Evolutionary conservation across 1,284 basidiomycete species (phyloP), one percentile per base, ranked within the genome.

Genomic region (Coniferiporia sulphurascens): DNA sequence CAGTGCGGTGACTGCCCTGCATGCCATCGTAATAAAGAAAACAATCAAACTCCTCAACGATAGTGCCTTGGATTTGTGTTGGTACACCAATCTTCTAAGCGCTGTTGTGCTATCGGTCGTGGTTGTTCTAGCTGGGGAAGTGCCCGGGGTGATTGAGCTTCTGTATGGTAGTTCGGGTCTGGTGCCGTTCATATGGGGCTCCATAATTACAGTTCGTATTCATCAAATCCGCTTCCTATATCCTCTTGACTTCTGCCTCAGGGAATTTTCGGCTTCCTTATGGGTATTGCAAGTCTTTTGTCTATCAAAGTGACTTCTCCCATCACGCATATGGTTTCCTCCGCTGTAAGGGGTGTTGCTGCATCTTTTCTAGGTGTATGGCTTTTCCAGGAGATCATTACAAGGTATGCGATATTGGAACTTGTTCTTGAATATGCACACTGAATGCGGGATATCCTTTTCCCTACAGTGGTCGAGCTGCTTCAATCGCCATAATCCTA

Each of bases 241-340:
- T 38, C 8, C 36, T 27, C 51, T 27, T 49, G 36, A 34, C 55
- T 45, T 15, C 46, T n/a, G 58, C 19, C 19, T 54, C 62, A 92
- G 91, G 92, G 91, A 43, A 74, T 80, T 15, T 75, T 95, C 61
- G 93, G 92, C 8, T 95, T 95, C 78, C 74, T 93, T 66, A 93
- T 95, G 84, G 90, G 88, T 74, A 84, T 95, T 60, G 92, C 93
- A n/a, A 90, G 89, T 63, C 74, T 92, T 58, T 79, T 95, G 49
- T 91, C 89, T 32, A 94, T 95, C 77, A 93, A 95, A 72, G 87
- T 95, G 61, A 95, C 93, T 2, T 94, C 91, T 1, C 92, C 92
- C 13, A 91, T 94, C 69, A 93, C 92, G 1, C 92, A 95, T 71
- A 95, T 95, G 93, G 78, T 94, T 35, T 92, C 90, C 7, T 91